phyloP scores from a whole-genome alignment of 257 asterid genomes.

The Perilla frutescens region DNA sequence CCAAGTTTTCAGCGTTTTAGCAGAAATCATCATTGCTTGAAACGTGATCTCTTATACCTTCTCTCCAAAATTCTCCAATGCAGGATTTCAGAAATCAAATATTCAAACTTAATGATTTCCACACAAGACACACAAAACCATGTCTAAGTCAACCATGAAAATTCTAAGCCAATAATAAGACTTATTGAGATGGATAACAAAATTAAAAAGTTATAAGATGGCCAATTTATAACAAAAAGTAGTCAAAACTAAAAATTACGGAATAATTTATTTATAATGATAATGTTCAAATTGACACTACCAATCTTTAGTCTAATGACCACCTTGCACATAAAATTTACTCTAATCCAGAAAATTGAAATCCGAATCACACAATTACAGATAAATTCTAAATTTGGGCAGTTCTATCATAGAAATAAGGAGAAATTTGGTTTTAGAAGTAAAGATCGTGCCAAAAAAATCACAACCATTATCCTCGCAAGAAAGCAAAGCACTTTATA shows the following conservation, averaged over 20 bases:
- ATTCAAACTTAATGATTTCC: constrained; percentile 6
- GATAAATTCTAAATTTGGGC: neutral
- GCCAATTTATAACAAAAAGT: neutral
- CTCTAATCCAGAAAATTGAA: constrained; percentile 3
- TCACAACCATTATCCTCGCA: constrained; percentile 23
- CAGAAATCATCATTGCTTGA: neutral
- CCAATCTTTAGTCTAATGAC: neutral
- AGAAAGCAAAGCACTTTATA: constrained; percentile 36
- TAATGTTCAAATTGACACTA: neutral
- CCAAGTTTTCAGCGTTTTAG: neutral
- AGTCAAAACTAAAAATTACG: neutral
- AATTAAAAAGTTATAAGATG: neutral
- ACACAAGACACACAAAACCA: constrained; percentile 4
- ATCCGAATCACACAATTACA: constrained; percentile 9
- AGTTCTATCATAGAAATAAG: constrained; percentile 26
- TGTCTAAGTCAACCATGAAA: neutral
- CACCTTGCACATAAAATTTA: constrained; percentile 11
- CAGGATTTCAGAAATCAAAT: neutral
- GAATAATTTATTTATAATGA: neutral
- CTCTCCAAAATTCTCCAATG: constrained; percentile 8
- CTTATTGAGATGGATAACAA: neutral
- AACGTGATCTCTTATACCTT: neutral
- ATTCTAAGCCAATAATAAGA: constrained; percentile 5
- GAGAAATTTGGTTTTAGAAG: constrained; percentile 19
- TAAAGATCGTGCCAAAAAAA: constrained; percentile 4